Base-by-base conservation (phyloP, 129 eudicot species). In the Saussurea involucrata region DNA sequence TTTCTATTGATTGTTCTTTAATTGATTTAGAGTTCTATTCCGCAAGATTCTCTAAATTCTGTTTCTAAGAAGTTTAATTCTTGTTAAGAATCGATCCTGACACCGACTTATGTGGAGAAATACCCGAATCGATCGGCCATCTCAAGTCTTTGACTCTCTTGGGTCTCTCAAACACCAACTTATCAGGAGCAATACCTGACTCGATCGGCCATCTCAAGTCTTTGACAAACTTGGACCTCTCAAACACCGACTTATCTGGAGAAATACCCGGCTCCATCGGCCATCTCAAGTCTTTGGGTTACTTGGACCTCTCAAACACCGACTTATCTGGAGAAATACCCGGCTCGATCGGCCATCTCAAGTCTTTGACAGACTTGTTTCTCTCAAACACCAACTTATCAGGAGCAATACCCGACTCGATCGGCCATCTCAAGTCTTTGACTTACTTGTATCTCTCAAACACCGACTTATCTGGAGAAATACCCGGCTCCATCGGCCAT, bases 331-430 rank as follows among this genome's bases (percentile, higher is more conserved):
- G 81, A 55, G 57, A 13, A 71, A 1, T 86, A 28, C 83, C 81
- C 0, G 46, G 64, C 24, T 86, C 81, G 1, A 64, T 83, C 31
- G 81, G 81, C 53, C 10, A 69, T 44, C 58, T 86, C 10, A 25
- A 71, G 63, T 74, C 76, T 1, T 76, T 86, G n/a, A 66, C 7
- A 0, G 0, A 3, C 4, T 72, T 83, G 42, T 13, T 28, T 36
- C 71, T 82, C 32, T 57, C 32, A 3, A 0, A 0, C 1, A 82
- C 84, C 73, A 63, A 76, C 5, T 71, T 86, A 21, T 55, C 42
- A 2, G 86, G 85, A 24, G 21, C 70, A 2, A 75, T 75, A 31
- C 82, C 78, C 8, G 17, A 27, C 7, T 78, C 82, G 2, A 25
- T 82, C 9, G 76, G 74, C 3, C 67, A 82, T 60, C 76, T 85